Percentiles rank a stretch among this genome's conserved stretches.
Evolutionary conservation across 1,284 basidiomycete genomes (phyloP).

Genomic region (Cerioporus squamosus): DNA sequence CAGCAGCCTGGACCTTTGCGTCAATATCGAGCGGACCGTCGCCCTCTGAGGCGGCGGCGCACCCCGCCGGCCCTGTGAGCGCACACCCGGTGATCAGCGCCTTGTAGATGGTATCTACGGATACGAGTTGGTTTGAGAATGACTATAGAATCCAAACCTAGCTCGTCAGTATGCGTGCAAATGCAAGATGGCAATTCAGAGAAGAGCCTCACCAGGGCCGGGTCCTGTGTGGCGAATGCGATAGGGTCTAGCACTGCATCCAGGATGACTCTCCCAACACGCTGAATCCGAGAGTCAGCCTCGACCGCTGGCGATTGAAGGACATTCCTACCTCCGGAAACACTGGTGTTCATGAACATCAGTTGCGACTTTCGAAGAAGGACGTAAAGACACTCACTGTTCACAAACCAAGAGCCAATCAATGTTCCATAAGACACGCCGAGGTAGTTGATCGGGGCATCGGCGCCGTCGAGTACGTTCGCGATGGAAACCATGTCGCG

Average conservation of each 20-base stretch:
- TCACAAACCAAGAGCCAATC: constrained; percentile 21
- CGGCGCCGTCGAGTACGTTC: constrained; percentile 19
- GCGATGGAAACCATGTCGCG: constrained; percentile 24
- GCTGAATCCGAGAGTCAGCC: constrained; percentile 1
- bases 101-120: not conserved
- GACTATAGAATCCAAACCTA: no score
- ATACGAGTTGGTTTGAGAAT: not conserved
- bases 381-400: not conserved
- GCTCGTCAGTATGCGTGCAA: not conserved
- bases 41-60: constrained; percentile 1
- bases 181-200: not conserved
- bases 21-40: not conserved
- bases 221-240: constrained; percentile 1
- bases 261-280: constrained; percentile 21
- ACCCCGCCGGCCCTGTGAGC: not conserved
- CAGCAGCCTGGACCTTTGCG: not conserved
- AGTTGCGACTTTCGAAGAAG: no score
- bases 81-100: not conserved
- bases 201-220: not conserved
- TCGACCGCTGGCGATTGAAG: no score
- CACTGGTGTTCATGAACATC: not conserved
- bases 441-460: constrained; percentile 15
- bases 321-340: not conserved
- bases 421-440: constrained; percentile 22
- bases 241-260: constrained; percentile 16